Conservation (phyloP, 2,329 filamentous ascomycete genomes). For the Microsporum ferrugineum region DNA sequence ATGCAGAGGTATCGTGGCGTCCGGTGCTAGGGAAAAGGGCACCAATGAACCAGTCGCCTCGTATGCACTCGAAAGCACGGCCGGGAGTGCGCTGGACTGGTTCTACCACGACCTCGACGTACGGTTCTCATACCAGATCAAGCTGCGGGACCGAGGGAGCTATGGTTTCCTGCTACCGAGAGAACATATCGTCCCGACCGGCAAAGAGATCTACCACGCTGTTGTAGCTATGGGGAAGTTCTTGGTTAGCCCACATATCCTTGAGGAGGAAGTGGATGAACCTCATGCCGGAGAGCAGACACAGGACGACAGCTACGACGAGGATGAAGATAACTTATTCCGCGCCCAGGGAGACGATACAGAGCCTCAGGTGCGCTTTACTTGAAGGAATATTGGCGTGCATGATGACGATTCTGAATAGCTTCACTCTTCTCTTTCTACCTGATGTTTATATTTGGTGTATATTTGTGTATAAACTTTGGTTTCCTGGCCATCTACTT, state of each 20-base stretch:
- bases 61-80: conserved; percentile 55
- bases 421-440: background rate
- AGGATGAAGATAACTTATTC: background rate
- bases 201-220: conserved; percentile 74
- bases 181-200: conserved; percentile 77
- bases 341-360: background rate
- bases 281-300: background rate
- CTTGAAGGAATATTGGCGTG: background rate
- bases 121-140: conserved; percentile 81
- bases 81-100: conserved; percentile 84
- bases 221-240: conserved; percentile 77
- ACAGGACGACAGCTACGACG: background rate
- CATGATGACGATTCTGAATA: background rate
- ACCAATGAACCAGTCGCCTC: conserved; percentile 16
- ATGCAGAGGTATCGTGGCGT: conserved; percentile 59
- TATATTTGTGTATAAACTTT: background rate
- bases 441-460: background rate
- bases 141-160: conserved; percentile 81
- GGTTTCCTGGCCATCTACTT: no score
- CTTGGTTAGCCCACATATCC: conserved; percentile 9
- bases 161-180: conserved; percentile 87
- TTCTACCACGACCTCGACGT: conserved; percentile 82
- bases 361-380: background rate
- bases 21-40: conserved; percentile 13
- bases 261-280: background rate